Evolutionary conservation across 2,329 filamentous ascomycete species (phyloP).

Genomic region (Aspergillus alliaceus): DNA sequence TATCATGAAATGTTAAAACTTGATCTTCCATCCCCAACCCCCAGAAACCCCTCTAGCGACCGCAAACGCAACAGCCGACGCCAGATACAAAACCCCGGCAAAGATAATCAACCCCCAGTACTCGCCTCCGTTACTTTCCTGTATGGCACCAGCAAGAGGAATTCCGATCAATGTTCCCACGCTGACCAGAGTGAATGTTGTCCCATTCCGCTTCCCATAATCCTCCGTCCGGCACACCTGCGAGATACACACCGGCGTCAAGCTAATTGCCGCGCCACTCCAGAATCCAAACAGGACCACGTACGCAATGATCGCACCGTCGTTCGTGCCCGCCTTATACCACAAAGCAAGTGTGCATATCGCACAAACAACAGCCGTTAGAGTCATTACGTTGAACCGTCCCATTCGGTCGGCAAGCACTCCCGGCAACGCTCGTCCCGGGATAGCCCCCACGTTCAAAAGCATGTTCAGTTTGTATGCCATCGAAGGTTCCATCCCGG

Average conservation of each 20-base stretch:
- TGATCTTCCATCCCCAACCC: constrained; percentile 19
- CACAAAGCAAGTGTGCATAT: constrained; percentile 24
- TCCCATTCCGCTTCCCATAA: constrained; percentile 25
- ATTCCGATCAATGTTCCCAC: constrained; percentile 23
- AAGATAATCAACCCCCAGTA: constrained; percentile 22
- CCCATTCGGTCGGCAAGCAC: constrained; percentile 34
- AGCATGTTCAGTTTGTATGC: constrained; percentile 33
- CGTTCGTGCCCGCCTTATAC: constrained; percentile 10
- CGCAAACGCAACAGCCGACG: constrained; percentile 22
- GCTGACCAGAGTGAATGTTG: constrained; percentile 22
- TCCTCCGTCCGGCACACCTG: constrained; percentile 31
- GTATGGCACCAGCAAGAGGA: constrained; percentile 26
- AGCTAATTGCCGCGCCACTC: constrained; percentile 27
- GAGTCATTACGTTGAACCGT: constrained; percentile 34
- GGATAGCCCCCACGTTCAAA: constrained; percentile 33
- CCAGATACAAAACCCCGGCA: constrained; percentile 26
- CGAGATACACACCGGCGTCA: constrained; percentile 32
- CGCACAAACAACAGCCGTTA: constrained; percentile 18
- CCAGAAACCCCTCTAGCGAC: constrained; percentile 22
- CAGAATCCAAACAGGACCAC: constrained; percentile 21
- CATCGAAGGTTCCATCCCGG: constrained; percentile 23
- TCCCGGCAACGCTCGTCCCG: constrained; percentile 34
- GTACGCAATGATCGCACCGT: constrained; percentile 21
- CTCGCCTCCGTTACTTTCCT: constrained; percentile 3
- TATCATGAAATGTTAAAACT: constrained; percentile 12